Evolutionary conservation across 2,329 filamentous ascomycete species (phyloP).

Genomic region (Colletotrichum eremochloae): DNA sequence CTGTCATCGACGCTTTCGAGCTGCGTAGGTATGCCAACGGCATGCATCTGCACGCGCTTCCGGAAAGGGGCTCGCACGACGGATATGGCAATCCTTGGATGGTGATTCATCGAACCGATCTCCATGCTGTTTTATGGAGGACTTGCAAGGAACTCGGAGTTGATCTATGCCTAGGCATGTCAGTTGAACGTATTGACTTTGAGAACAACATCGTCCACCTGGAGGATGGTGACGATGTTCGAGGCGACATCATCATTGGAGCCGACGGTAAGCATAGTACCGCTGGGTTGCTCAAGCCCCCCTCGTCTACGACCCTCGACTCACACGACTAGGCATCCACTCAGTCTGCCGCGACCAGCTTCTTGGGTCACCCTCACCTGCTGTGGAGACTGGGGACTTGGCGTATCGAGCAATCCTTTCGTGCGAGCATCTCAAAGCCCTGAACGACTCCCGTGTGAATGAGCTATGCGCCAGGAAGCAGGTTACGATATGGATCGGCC

Average conservation of each 20-base stretch:
- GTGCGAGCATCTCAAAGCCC: slow-evolving; percentile 3
- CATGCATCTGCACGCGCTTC: not conserved
- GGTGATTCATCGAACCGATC: slow-evolving; percentile 24
- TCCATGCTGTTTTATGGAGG: slow-evolving; percentile 26
- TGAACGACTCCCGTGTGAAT: slow-evolving; percentile 14
- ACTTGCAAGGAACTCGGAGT: slow-evolving; percentile 12
- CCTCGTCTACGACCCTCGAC: not conserved
- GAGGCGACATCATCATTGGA: slow-evolving; percentile 20
- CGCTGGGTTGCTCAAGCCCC: not conserved
- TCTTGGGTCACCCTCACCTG: slow-evolving; percentile 10
- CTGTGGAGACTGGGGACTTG: slow-evolving; percentile 20
- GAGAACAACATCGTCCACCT: slow-evolving; percentile 1
- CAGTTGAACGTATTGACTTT: slow-evolving; percentile 29
- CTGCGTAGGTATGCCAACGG: slow-evolving; percentile 29
- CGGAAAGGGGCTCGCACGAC: not conserved
- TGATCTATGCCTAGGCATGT: slow-evolving; percentile 10
- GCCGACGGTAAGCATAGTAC: slow-evolving; percentile 21
- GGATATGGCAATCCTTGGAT: slow-evolving; percentile 20
- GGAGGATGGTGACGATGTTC: slow-evolving; percentile 12
- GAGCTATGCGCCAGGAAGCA: slow-evolving; percentile 23
- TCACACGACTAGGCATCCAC: slow-evolving; percentile 14
- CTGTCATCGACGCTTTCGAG: slow-evolving; percentile 13
- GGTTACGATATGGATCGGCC: slow-evolving; percentile 30
- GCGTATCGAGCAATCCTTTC: slow-evolving; percentile 20
- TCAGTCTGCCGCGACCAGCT: slow-evolving; percentile 28